These are phyloP conservation scores for Henckelia pumila DNA, from an alignment of 257 asterid genomes.

Conservation along the genomic window DNA sequence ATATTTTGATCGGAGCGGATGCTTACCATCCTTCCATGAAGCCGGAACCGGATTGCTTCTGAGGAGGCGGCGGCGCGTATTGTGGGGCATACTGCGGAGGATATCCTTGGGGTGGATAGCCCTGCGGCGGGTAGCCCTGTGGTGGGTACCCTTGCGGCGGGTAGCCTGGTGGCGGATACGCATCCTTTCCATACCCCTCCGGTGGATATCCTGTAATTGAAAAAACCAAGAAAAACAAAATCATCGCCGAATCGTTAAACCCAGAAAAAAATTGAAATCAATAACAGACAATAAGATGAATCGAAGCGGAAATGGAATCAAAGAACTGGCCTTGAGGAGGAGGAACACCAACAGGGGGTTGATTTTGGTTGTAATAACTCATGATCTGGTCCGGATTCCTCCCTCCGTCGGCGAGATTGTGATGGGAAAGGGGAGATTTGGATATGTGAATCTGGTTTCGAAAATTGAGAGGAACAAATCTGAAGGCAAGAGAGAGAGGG, in stretches of 20 bases:
- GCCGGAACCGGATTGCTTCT: constrained; percentile 44
- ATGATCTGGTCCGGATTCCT: constrained; percentile 26
- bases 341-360: constrained; percentile 69
- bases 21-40: constrained; percentile 68
- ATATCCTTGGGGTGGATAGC: constrained; percentile 51
- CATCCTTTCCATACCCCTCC: constrained; percentile 69
- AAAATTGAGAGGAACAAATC: background rate
- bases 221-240: background rate
- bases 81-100: constrained; percentile 70
- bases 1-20: background rate
- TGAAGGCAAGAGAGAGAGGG: background rate
- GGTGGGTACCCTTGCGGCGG: constrained; percentile 60
- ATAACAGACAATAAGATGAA: background rate
- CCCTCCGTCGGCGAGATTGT: background rate
- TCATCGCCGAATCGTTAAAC: background rate
- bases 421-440: constrained; percentile 5
- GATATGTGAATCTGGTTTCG: background rate
- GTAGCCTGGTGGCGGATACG: constrained; percentile 68
- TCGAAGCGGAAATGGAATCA: background rate
- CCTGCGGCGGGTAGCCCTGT: constrained; percentile 36
- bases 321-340: constrained; percentile 59
- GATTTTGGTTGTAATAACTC: constrained; percentile 72
- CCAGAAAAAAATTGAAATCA: background rate
- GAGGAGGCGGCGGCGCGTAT: constrained; percentile 58
- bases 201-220: constrained; percentile 56